Evolutionary conservation across 495 filamentous ascomycete species (phyloP).

Genomic region (Penicillium waksmanii): DNA sequence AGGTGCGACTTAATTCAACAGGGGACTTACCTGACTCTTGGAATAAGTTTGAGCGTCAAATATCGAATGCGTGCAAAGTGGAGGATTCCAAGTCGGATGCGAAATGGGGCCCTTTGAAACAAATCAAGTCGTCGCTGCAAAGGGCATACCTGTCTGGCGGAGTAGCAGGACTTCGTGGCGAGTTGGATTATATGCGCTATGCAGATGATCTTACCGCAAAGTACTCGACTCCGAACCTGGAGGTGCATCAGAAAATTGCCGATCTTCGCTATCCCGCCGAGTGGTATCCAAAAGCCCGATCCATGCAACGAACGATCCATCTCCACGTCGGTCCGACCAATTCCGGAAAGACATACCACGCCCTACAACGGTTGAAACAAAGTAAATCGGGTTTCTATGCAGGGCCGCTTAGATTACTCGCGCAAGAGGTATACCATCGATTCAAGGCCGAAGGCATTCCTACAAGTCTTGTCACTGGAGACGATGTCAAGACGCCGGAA

Average conservation of each 20-base stretch:
- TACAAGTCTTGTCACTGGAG: constrained; percentile 87
- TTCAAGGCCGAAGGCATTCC: constrained; percentile 73
- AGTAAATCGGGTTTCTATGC: constrained; percentile 83
- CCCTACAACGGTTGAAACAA: constrained; percentile 80
- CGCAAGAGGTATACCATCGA: constrained; percentile 88
- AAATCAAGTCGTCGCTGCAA: constrained; percentile 47
- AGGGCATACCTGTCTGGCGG: constrained; percentile 58
- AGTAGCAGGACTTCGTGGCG: constrained; percentile 47
- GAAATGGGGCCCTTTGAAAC: constrained; percentile 26
- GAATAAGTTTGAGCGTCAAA: constrained; percentile 41
- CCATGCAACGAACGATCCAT: constrained; percentile 79
- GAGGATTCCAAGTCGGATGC: constrained; percentile 20
- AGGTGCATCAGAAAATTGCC: constrained; percentile 66
- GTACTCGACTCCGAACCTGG: constrained; percentile 52
- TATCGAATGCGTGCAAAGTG: constrained; percentile 38
- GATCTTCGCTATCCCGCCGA: constrained; percentile 85
- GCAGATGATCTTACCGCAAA: constrained; percentile 48
- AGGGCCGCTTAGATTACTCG: constrained; percentile 86
- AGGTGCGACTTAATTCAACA: constrained; percentile 19
- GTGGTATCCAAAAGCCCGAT: constrained; percentile 84
- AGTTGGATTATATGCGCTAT: constrained; percentile 64
- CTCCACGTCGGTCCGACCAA: constrained; percentile 98
- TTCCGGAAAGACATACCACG: constrained; percentile 97
- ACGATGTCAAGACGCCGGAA: constrained; percentile 71
- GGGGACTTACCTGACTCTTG: constrained; percentile 27